Percentiles rank a stretch among this genome's conserved stretches.
These are phyloP conservation scores for Metschnikowia matae DNA, from an alignment of 805 yeast genomes.

Conservation along the genomic window DNA sequence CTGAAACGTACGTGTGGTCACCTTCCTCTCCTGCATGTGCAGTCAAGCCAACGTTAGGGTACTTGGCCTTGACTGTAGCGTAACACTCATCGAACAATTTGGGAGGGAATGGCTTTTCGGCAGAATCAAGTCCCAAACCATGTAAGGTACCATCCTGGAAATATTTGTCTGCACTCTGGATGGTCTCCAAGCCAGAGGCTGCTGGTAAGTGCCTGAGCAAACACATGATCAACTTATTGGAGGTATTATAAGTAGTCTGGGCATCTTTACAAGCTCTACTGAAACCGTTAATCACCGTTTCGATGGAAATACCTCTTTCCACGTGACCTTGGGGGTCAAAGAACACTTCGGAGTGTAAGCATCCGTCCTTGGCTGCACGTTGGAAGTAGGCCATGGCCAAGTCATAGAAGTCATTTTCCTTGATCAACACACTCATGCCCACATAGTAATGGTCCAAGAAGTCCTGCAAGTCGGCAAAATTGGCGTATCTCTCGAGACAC, in stretches of 20 bases:
- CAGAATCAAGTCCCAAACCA: constrained; percentile 79
- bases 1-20: constrained; percentile 60
- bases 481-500: constrained; percentile 49
- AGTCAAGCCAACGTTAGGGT: constrained; percentile 58
- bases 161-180: constrained; percentile 49
- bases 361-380: constrained; percentile 55
- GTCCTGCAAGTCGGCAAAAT: constrained; percentile 68
- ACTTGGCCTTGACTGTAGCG: constrained; percentile 40
- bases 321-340: constrained; percentile 86
- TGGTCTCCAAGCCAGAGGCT: constrained; percentile 52
- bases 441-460: constrained; percentile 75
- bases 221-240: constrained; percentile 78
- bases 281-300: constrained; percentile 61
- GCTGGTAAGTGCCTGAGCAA: constrained; percentile 71
- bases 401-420: constrained; percentile 70
- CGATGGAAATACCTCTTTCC: constrained; percentile 58
- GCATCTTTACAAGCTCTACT: constrained; percentile 66
- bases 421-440: constrained; percentile 71
- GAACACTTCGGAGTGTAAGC: constrained; percentile 70
- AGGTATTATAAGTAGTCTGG: constrained; percentile 51
- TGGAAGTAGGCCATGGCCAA: constrained; percentile 71
- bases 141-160: constrained; percentile 56
- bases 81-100: constrained; percentile 63
- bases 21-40: constrained; percentile 94
- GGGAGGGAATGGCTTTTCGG: constrained; percentile 79